A percentile compares a stretch with the other conserved stretches of the same genome.
phyloP scores from a whole-genome alignment of 2,329 filamentous ascomycete species.

The Plectosphaerella sp. region DNA sequence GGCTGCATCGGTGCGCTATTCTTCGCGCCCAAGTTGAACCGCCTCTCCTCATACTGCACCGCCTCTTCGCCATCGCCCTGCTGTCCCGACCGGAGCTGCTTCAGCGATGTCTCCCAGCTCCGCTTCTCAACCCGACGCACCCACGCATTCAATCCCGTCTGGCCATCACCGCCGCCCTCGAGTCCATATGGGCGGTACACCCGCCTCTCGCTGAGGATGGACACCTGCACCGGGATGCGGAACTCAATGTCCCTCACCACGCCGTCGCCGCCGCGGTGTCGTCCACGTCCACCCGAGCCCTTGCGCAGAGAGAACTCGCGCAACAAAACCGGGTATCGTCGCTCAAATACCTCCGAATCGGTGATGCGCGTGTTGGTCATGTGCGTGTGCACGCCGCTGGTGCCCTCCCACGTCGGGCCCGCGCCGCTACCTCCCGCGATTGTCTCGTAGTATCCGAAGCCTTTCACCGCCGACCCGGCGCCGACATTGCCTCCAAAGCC shows the following conservation, averaged over 20 bases:
- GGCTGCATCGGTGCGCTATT: constrained; percentile 73
- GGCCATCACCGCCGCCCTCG: constrained; percentile 73
- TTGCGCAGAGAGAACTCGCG: constrained; percentile 63
- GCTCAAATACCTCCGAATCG: constrained; percentile 39
- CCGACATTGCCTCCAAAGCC: constrained; percentile 44
- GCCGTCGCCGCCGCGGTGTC: constrained; percentile 67
- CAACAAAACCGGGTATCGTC: constrained; percentile 65
- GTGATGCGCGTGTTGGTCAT: constrained; percentile 81
- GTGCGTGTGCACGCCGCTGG: constrained; percentile 39
- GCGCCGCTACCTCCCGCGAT: constrained; percentile 62
- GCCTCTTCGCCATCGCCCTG: constrained; percentile 21
- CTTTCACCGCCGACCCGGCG: constrained; percentile 23
- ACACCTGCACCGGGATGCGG: constrained; percentile 69
- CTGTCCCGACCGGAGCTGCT: constrained; percentile 26
- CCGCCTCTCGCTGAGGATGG: constrained; percentile 72
- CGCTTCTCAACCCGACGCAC: constrained; percentile 64
- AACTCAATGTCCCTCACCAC: constrained; percentile 78
- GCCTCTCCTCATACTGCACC: constrained; percentile 50
- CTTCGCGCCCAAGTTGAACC: constrained; percentile 73
- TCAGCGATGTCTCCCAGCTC: constrained; percentile 41
- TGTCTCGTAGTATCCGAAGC: constrained; percentile 58
- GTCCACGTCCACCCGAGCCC: constrained; percentile 60
- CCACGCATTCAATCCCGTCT: constrained; percentile 84
- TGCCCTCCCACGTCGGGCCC: constrained; percentile 47
- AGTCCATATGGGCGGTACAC: constrained; percentile 77